Base-by-base conservation (phyloP, 441 rosid genomes). In the Euphorbia schlechtendalii region DNA sequence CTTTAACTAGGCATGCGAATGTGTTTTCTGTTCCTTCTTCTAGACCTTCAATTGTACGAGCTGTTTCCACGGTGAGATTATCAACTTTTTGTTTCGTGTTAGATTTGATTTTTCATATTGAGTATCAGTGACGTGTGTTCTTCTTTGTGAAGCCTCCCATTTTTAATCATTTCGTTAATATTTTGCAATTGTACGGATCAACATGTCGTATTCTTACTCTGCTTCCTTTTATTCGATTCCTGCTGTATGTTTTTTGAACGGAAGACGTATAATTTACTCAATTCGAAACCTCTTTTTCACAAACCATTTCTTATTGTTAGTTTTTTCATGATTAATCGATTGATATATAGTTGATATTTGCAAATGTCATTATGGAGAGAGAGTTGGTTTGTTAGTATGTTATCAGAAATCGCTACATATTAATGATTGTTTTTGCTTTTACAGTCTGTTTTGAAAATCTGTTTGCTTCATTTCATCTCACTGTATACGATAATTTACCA, bases 11-110 rank as follows among this genome's bases (percentile, higher is more conserved):
- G 56, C 77, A 73, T 59, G 60, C 59, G 13, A 82, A 77, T 65
- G 62, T 67, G 10, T 72, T 81, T 51, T 63, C 80, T 11, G 64
- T 64, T 64, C 76, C 83, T n/a, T 68, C 82, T 12, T 60, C 78
- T 17, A 63, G 63, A 30, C 48, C 74, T 59, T 80, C 89, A 13
- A 25, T 75, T 56, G 67, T 86, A 9, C 71, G 88, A 81, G 97
- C 97, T 65, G 90, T 94, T 55, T 82, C 96, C n/a, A 78, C 99
- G 76, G 99, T 90, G 36, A 72, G 88, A 68, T 66, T 64, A 68
- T 13, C 25, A 24, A 13, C 25, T 2, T 9, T 7, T 40, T 2
- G 20, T n/a, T n/a, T n/a, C n/a, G n/a, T 56, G 41, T 10, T 22
- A 20, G 12, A 18, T 41, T 62, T n/a, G 14, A 5, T 45, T 45